Percentiles rank a stretch among this genome's conserved stretches.
Conservation (phyloP, 2,329 filamentous ascomycete species). For the Orbilia blumenaviensis region DNA sequence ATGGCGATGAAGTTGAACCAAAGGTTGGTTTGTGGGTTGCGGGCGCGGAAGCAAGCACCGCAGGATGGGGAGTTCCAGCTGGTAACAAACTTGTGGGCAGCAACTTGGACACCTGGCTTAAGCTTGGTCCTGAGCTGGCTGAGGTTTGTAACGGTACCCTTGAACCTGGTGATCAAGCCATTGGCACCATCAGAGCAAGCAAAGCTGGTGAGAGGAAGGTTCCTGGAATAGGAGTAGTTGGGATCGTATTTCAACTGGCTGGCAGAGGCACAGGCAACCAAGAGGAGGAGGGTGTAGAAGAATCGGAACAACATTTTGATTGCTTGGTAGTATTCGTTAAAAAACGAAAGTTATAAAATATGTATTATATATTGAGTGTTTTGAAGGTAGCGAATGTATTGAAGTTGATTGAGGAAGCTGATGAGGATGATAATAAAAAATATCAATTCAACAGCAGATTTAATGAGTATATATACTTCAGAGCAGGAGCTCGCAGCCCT, state of each 20-base stretch:
- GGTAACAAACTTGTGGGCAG: slow-evolving; percentile 65
- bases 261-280: slow-evolving; percentile 24
- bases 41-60: slow-evolving; percentile 69
- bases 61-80: slow-evolving; percentile 69
- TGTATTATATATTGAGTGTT: slow-evolving; percentile 21
- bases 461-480: slow-evolving; percentile 41
- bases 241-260: slow-evolving; percentile 25
- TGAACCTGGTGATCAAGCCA: slow-evolving; percentile 30
- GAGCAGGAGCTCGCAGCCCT: neutral
- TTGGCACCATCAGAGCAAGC: slow-evolving; percentile 42
- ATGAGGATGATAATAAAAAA: slow-evolving; percentile 21
- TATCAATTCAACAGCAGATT: neutral
- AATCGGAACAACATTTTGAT: slow-evolving; percentile 50
- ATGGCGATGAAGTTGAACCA: slow-evolving; percentile 5
- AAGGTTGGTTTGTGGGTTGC: slow-evolving; percentile 12
- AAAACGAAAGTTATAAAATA: slow-evolving; percentile 13
- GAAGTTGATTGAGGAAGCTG: slow-evolving; percentile 10
- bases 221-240: slow-evolving; percentile 3
- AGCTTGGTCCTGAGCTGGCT: slow-evolving; percentile 20
- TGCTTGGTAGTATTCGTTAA: slow-evolving; percentile 20
- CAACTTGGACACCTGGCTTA: slow-evolving; percentile 62
- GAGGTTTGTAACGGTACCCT: neutral
- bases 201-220: slow-evolving; percentile 8
- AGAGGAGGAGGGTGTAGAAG: slow-evolving; percentile 14
- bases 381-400: slow-evolving; percentile 28